phyloP scores from a whole-genome alignment of 1,284 basidiomycete genomes.

The Malassezia arunalokei region DNA sequence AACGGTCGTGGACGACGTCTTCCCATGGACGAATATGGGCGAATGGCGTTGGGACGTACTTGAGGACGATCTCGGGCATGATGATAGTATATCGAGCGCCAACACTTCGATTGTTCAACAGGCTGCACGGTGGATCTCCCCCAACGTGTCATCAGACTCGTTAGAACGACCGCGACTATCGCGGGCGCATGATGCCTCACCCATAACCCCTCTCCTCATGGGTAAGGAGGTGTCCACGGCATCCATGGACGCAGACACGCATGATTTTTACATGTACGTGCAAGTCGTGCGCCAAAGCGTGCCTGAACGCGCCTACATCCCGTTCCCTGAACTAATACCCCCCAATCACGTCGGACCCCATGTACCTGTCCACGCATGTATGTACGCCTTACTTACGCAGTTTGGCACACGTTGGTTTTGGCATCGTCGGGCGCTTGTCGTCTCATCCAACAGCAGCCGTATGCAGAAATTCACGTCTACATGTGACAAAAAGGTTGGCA shows the following conservation, averaged over 20 bases:
- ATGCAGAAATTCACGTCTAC: not conserved
- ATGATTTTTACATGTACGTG: constrained; percentile 9
- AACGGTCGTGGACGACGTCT: not conserved
- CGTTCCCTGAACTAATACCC: not conserved
- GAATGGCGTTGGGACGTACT: not conserved
- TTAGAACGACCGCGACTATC: not conserved
- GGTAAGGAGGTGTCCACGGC: not conserved
- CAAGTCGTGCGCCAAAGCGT: not conserved
- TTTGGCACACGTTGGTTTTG: constrained; percentile 9
- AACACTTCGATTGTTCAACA: constrained; percentile 5
- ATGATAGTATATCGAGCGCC: constrained; percentile 9
- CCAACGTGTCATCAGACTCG: not conserved
- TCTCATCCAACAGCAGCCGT: not conserved
- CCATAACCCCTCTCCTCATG: no score
- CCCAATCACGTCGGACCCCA: not conserved
- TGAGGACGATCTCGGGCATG: not conserved
- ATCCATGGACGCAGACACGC: constrained; percentile 1
- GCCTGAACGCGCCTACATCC: not conserved
- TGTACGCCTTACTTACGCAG: not conserved
- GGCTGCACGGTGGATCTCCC: constrained; percentile 1
- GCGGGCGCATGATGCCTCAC: not conserved
- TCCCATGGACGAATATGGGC: constrained; percentile 8
- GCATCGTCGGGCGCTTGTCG: not conserved
- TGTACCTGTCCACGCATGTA: constrained; percentile 8
- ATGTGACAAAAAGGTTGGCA: constrained; percentile 9